A percentile compares a stretch with the other conserved stretches of the same genome.
phyloP scores from a whole-genome alignment of 352 stramenopile species.

The Pythium monospermum region DNA sequence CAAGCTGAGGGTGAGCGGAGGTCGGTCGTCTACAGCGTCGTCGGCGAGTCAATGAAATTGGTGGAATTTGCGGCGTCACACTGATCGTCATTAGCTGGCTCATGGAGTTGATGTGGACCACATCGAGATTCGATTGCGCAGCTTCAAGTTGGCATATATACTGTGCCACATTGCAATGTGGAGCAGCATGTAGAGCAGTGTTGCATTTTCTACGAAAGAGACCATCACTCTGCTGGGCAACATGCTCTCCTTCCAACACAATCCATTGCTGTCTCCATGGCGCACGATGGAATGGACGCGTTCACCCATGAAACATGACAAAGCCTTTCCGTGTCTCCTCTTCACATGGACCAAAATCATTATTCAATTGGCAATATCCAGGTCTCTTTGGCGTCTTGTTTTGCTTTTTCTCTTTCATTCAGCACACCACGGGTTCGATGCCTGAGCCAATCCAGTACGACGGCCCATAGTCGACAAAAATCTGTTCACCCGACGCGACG shows the following conservation, averaged over 20 bases:
- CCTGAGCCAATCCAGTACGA: slow-evolving; percentile 70
- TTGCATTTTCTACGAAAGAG: slow-evolving; percentile 16
- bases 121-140: slow-evolving; percentile 14
- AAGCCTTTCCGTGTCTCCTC: too few species aligned
- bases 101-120: not conserved
- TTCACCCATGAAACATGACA: too few species aligned
- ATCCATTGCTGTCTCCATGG: too few species aligned
- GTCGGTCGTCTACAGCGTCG: slow-evolving; percentile 16
- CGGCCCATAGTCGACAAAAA: slow-evolving; percentile 69
- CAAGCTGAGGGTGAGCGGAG: too few species aligned
- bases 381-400: too few species aligned
- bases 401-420: too few species aligned
- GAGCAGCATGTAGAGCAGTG: not conserved
- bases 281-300: not conserved
- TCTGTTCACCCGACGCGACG: slow-evolving; percentile 46
- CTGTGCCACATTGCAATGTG: slow-evolving; percentile 6
- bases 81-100: not conserved
- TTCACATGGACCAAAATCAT: too few species aligned
- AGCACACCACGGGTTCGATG: slow-evolving; percentile 36
- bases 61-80: not conserved
- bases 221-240: too few species aligned
- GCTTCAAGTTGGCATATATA: slow-evolving; percentile 17
- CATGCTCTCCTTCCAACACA: too few species aligned
- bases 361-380: too few species aligned
- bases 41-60: not conserved